Base-by-base conservation (phyloP, 805 yeast genomes). In the Torulaspora maleeae region DNA sequence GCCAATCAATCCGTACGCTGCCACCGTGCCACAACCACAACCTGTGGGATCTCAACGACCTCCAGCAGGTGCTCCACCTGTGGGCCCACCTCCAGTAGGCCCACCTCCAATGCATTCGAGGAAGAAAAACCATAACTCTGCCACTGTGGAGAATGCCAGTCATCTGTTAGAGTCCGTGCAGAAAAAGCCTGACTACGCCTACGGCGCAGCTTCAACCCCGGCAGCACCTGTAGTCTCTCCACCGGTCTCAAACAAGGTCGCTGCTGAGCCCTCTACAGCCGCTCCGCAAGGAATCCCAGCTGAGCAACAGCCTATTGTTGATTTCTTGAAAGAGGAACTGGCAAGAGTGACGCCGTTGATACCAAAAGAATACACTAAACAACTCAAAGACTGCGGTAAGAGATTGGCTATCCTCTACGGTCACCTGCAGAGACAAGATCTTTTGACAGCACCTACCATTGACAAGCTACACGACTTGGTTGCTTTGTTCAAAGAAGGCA, bases 321-420 rank as follows among this genome's bases (percentile, higher is more conserved):
- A 75, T n/a, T 70, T 71, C 10, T 74, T 93, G 44, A 69, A 71
- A 11, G 61, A 67, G 4, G 80, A 79, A 53, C 64, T 87, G 54
- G 76, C 71, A 22, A 73, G 78, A 25, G 80, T 87, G 13, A 77
- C 81, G 55, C 91, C 95, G 13, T 71, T 73, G 36, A 77, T 88
- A 35, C 95, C 96, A 20, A 85, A 79, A 40, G 80, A 79, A 61
- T 87, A 78, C 58, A 64, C 75, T 22, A 83, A 79, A 50, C 96
- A 88, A 59, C 76, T 84, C 42, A 71, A 68, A 37, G 98, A 91
- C 63, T 80, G 95, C 60, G 91, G 82, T 55, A 83, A 84, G 70
- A 79, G 98, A 64, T 68, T 93, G 46, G 76, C 79, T 51, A 76
- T 87, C 42, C 71, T 93, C 51, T 88, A 76, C 62, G 89, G 82